Evolutionary conservation across 2,329 filamentous ascomycete genomes (phyloP), one percentile per base, ranked within the genome.

Genomic region (Ambrosiella cleistominuta): DNA sequence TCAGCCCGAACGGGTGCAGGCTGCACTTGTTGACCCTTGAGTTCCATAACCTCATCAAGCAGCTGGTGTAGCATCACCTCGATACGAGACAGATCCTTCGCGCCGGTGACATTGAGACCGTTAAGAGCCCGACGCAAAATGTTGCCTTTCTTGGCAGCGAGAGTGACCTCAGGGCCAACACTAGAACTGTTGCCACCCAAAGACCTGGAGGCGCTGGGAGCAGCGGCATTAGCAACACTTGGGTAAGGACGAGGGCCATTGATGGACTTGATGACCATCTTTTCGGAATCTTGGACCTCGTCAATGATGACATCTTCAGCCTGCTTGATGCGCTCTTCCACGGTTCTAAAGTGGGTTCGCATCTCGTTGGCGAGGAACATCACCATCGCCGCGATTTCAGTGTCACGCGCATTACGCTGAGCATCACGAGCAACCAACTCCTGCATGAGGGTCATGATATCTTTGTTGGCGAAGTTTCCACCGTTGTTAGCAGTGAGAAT

Each of bases 371-470:
- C 91, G 57, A 89, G 90, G 61, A 91, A 85, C 61, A 98, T 93
- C 38, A 98, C 80, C 0, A 93, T 91, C 52, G 96, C 88, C 15
- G 98, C 75, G 58, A 98, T 96, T 70, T 98, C 93, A 0, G 93
- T 97, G 66, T 98, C 93, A 50, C 93, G 81, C 51, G 93, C 93
- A 70, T 93, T 97, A 61, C 93, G 84, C 71, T 97, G 91, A 45
- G 91, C 93, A 71, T 98, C 93, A 40, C 93, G 85, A 62, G 97
- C 93, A 68, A 94, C 97, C 62, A 98, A 82, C 70, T 98, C 93
- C 67, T 98, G 91, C 93, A 98, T 98, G 61, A 98, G 74, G 27
- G 91, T 88, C 62, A 98, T 86, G 65, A 98, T 94, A 66, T 98
- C 93, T 71, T 94, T 93, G 51, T 89, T 95, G 68, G 97, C 85